phyloP scores from a whole-genome alignment of 306 rosid genomes.

The Trichosanthes truncata region DNA sequence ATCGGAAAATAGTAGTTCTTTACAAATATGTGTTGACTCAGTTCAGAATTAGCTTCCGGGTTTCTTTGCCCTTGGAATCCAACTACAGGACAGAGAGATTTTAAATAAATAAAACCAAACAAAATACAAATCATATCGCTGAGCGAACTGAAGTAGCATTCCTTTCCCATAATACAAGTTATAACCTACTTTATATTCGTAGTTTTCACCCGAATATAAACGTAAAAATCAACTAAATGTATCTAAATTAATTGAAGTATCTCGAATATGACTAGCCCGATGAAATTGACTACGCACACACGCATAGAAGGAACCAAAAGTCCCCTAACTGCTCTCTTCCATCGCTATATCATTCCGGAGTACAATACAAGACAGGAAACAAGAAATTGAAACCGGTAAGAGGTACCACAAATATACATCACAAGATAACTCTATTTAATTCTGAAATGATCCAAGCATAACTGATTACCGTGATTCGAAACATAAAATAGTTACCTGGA shows the following conservation, averaged over 20 bases:
- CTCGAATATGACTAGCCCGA: not conserved
- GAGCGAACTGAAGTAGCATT: not conserved
- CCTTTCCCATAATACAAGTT: not conserved
- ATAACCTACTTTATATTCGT: not conserved
- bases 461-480: not conserved
- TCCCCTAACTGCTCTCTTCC: not conserved
- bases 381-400: not conserved
- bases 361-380: not conserved
- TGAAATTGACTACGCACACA: not conserved
- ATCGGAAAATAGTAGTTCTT: not conserved
- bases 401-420: not conserved
- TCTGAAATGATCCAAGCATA: not conserved
- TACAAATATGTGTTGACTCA: not conserved
- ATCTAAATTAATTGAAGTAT: not conserved
- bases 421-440: not conserved
- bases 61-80: not conserved
- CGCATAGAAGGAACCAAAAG: not conserved
- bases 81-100: not conserved
- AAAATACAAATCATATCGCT: not conserved
- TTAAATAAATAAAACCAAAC: not conserved
- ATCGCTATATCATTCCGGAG: not conserved
- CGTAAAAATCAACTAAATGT: not conserved
- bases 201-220: not conserved
- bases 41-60: not conserved
- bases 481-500: not conserved